Percentiles rank a stretch among this genome's conserved stretches.
These are phyloP conservation scores for Hortiboletus flavorubellus DNA, from an alignment of 768 basidiomycete genomes.

Conservation along the genomic window DNA sequence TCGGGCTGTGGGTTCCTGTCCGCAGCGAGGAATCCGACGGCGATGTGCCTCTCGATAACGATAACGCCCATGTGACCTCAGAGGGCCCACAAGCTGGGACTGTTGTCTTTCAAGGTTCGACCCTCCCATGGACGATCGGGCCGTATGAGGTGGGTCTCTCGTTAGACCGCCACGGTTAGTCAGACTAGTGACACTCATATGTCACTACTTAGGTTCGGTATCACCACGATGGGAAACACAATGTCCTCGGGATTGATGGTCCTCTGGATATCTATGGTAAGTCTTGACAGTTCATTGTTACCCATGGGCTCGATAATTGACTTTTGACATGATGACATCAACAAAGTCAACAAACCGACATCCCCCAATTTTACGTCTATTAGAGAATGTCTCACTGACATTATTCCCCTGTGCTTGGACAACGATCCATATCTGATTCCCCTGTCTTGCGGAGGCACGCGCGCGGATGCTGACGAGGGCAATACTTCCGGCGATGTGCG, in stretches of 20 bases:
- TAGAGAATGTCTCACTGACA: constrained; percentile 61
- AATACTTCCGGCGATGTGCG: constrained; percentile 37
- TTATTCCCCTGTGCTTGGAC: constrained; percentile 86
- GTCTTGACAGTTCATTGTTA: constrained; percentile 24
- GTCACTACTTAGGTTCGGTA: constrained; percentile 64
- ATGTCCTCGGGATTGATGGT: constrained; percentile 83
- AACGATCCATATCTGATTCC: constrained; percentile 82
- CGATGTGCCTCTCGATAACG: constrained; percentile 60
- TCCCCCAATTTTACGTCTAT: constrained; percentile 64
- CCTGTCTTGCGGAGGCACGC: constrained; percentile 49
- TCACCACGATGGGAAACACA: constrained; percentile 97
- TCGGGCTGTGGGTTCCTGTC: constrained; percentile 92
- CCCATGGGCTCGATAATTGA: not conserved
- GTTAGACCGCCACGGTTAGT: not conserved
- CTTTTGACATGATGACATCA: not conserved
- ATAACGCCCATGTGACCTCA: constrained; percentile 35
- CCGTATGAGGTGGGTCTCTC: constrained; percentile 61
- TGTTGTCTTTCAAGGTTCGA: constrained; percentile 72
- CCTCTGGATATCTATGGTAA: constrained; percentile 88
- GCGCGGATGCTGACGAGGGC: constrained; percentile 9
- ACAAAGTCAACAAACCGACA: constrained; percentile 64
- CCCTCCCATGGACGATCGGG: constrained; percentile 83
- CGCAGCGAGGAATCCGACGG: constrained; percentile 94
- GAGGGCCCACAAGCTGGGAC: constrained; percentile 51
- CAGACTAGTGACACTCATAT: not conserved